Evolutionary conservation across 2,329 filamentous ascomycete species (phyloP).

Genomic region (Drechslerella stenobrocha): DNA sequence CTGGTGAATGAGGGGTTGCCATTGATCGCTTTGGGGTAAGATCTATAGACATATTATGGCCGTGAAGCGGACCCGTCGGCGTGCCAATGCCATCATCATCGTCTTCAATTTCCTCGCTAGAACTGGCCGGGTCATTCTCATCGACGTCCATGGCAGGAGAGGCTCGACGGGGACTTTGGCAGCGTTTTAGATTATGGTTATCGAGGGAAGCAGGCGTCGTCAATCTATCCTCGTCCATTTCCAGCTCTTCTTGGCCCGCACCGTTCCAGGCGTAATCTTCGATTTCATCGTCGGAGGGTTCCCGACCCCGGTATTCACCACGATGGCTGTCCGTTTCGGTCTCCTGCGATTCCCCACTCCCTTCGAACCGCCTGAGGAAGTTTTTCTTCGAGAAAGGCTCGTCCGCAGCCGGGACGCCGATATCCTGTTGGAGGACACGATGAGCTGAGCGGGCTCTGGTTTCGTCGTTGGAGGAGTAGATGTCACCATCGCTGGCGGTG

Average conservation of each 20-base stretch:
- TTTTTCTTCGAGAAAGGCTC: constrained; percentile 22
- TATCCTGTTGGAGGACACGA: too few species aligned
- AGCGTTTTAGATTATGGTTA: neutral
- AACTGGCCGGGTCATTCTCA: neutral
- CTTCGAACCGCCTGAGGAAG: constrained; percentile 12
- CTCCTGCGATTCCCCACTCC: too few species aligned
- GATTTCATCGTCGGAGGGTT: constrained; percentile 1
- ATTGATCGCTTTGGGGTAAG: constrained; percentile 33
- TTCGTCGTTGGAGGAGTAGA: too few species aligned
- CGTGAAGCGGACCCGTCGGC: neutral
- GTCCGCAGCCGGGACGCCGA: neutral
- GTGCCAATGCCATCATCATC: constrained; percentile 2
- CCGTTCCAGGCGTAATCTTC: too few species aligned
- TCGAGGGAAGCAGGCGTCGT: neutral
- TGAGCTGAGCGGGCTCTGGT: too few species aligned
- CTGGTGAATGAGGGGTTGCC: constrained; percentile 18
- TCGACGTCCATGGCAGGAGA: neutral
- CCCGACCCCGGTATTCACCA: too few species aligned
- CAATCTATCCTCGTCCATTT: neutral
- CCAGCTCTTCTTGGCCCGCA: too few species aligned
- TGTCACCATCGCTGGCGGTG: neutral
- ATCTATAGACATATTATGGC: constrained; percentile 2
- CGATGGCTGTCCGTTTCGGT: too few species aligned
- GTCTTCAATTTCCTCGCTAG: neutral
- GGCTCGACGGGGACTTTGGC: neutral